phyloP scores from a whole-genome alignment of 2,329 filamentous ascomycete species.

The Trichoderma lentiforme region DNA sequence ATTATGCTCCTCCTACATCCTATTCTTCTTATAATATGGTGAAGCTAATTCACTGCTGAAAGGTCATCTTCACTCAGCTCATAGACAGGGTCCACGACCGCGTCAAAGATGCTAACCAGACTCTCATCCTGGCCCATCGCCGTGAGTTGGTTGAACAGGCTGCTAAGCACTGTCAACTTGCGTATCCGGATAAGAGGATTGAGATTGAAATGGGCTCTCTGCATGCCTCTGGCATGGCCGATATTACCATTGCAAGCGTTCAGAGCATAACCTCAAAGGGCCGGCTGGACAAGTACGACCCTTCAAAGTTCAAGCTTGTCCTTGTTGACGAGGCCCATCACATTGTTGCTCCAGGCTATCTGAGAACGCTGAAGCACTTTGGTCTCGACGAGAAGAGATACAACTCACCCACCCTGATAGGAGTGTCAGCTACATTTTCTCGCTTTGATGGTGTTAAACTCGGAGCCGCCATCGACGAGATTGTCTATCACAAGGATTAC shows the following conservation, averaged over 20 bases:
- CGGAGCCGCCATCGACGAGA: constrained; percentile 85
- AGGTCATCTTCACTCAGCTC: constrained; percentile 95
- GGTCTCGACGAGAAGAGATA: constrained; percentile 52
- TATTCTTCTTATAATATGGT: neutral
- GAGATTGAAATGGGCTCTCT: constrained; percentile 88
- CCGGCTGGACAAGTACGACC: constrained; percentile 79
- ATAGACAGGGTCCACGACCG: constrained; percentile 68
- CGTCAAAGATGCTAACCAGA: constrained; percentile 59
- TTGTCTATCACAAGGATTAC: constrained; percentile 85
- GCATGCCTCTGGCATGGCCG: constrained; percentile 73
- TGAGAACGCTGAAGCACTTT: constrained; percentile 75
- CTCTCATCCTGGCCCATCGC: constrained; percentile 87
- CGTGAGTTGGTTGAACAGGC: constrained; percentile 94
- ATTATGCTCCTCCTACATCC: neutral
- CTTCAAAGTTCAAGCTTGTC: constrained; percentile 76
- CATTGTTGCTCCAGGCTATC: constrained; percentile 81
- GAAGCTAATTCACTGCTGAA: neutral
- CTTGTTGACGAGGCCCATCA: constrained; percentile 97
- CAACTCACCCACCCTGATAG: constrained; percentile 66
- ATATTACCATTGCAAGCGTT: constrained; percentile 92
- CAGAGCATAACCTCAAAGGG: constrained; percentile 76
- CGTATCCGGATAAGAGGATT: constrained; percentile 76
- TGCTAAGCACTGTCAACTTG: constrained; percentile 72
- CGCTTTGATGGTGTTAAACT: constrained; percentile 80
- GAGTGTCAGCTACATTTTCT: constrained; percentile 79